Base-by-base conservation (phyloP, 257 asterid genomes). In the Penstemon davidsonii region DNA sequence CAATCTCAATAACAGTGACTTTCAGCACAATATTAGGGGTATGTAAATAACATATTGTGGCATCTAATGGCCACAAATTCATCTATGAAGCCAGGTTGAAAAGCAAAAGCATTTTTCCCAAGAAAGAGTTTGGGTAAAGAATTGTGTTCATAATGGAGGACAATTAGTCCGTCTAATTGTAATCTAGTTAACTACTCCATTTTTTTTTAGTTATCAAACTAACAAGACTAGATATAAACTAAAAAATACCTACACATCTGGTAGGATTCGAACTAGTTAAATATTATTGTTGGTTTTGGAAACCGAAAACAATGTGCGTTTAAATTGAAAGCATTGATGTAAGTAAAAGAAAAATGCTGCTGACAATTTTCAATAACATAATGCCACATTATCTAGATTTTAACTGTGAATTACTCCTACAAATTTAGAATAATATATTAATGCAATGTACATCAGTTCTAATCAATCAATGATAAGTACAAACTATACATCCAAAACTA, bases 1-100 rank as follows among this genome's bases (percentile, higher is more conserved):
- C 53, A 50, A 64, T 62, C 80, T 67, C 73, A 74, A 44, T 9
- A 62, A 5, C 4, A 58, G 36, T 33, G 59, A 3, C 6, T 39
- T 44, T 47, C 53, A 61, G 41, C 62, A 11, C 40, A 76, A 10
- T 50, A 41, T 50, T 45, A 33, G 56, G 9, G 54, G 54, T 6
- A 49, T 11, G 37, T 43, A 8, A 43, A 53, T 39, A 36, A 19
- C 41, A 62, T 4, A 47, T 4, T 51, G 19, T 54, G 36, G 54
- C 55, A 56, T 43, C 47, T 66, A 15, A 49, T 8, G 69, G 42
- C 36, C 33, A 53, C 45, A 40, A 37, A 37, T 45, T 54, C 12
- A 60, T 52, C 8, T 39, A 39, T 47, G 49, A 60, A 33, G 7
- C 49, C n/a, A 53, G 56, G 75, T 40, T 54, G n/a, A 53, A 25